Conservation (phyloP, 1,139 yeast species). For the Protomyces gravidus region DNA sequence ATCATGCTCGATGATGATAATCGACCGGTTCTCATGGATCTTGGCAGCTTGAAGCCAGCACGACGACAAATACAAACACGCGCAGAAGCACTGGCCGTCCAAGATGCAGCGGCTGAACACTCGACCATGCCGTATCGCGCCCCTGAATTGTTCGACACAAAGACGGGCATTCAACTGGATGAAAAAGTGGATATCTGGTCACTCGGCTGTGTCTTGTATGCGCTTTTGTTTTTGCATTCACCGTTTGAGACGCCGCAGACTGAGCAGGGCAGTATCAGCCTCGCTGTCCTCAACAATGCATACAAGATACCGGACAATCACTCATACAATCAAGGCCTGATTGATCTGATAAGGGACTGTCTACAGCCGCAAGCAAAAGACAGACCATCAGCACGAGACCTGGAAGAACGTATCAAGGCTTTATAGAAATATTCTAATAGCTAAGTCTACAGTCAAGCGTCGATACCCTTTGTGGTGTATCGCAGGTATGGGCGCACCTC, state of each 20-base stretch:
- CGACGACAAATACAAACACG: slow-evolving; percentile 53
- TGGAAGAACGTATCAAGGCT: slow-evolving; percentile 42
- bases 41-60: slow-evolving; percentile 75
- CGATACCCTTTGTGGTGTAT: slow-evolving; percentile 7
- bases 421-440: background rate
- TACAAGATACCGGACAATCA: slow-evolving; percentile 59
- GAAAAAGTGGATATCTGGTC: slow-evolving; percentile 72
- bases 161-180: slow-evolving; percentile 57
- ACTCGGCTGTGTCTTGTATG: slow-evolving; percentile 74
- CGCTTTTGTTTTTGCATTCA: slow-evolving; percentile 69
- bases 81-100: slow-evolving; percentile 67
- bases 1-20: slow-evolving; percentile 73
- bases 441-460: too few relatives aligned
- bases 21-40: slow-evolving; percentile 70
- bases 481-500: slow-evolving; percentile 66
- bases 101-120: slow-evolving; percentile 78
- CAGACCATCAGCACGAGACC: slow-evolving; percentile 61
- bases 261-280: slow-evolving; percentile 72
- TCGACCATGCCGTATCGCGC: slow-evolving; percentile 86
- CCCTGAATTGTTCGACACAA: slow-evolving; percentile 80
- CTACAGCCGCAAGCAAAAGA: slow-evolving; percentile 54
- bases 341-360: slow-evolving; percentile 56
- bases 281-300: slow-evolving; percentile 71
- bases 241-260: slow-evolving; percentile 80
- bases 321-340: slow-evolving; percentile 53